A percentile compares a stretch with the other conserved stretches of the same genome.
phyloP scores from a whole-genome alignment of 345 rosid species.

The Eucalyptus globulus region DNA sequence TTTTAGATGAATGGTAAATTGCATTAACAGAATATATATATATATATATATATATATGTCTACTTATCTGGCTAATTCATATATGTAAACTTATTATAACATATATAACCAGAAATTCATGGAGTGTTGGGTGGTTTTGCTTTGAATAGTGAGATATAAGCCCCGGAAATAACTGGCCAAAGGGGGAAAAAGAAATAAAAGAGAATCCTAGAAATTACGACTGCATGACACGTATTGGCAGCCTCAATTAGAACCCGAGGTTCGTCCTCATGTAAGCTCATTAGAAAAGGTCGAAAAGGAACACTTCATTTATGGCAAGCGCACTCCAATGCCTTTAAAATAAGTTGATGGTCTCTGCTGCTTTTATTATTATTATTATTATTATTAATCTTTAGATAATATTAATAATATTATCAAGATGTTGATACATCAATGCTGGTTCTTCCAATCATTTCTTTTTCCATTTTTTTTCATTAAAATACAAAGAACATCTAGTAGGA shows the following conservation, averaged over 20 bases:
- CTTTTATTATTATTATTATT: neutral
- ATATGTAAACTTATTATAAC: neutral
- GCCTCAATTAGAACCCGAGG: neutral
- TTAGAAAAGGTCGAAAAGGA: neutral
- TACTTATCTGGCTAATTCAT: neutral
- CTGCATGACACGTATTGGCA: neutral
- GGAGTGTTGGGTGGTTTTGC: neutral
- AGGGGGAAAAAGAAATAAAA: neutral
- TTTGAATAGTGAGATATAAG: neutral
- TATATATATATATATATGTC: neutral
- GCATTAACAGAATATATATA: neutral
- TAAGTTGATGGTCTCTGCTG: neutral
- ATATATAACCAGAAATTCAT: neutral
- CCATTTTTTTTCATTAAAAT: neutral
- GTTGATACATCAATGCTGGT: neutral
- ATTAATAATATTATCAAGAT: neutral
- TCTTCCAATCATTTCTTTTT: neutral
- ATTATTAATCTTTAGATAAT: neutral
- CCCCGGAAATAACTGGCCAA: neutral
- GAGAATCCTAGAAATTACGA: neutral
- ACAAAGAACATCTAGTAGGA: neutral
- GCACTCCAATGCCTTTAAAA: neutral
- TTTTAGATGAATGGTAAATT: neutral
- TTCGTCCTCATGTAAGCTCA: neutral
- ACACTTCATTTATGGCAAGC: neutral